These are phyloP conservation scores for Blastobotrys terrestris DNA, from an alignment of 805 yeast species.

Conservation along the genomic window DNA sequence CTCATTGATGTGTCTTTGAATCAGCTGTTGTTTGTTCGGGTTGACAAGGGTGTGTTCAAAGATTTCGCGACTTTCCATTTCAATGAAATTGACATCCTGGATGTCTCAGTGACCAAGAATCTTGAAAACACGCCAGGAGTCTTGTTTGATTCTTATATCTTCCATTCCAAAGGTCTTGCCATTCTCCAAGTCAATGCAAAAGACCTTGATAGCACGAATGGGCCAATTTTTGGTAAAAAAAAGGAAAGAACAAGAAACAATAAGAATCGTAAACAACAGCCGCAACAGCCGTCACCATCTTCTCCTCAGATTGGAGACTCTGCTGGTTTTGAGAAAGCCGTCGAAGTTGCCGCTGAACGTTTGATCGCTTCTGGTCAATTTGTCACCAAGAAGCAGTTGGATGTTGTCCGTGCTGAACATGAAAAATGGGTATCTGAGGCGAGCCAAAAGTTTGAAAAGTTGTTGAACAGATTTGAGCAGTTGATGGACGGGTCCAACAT, in stretches of 20 bases:
- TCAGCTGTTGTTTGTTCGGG: not conserved
- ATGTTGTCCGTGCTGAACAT: slow-evolving; percentile 4
- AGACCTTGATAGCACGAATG: slow-evolving; percentile 2
- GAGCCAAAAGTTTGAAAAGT: slow-evolving; percentile 1
- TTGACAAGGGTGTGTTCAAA: not conserved
- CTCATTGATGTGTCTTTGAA: not conserved
- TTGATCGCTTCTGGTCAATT: slow-evolving; percentile 15
- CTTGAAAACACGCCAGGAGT: slow-evolving; percentile 7
- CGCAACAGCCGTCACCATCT: not conserved
- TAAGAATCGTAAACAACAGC: not conserved
- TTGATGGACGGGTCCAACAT: not conserved
- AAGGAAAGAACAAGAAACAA: not conserved
- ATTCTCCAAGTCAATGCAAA: slow-evolving; percentile 14
- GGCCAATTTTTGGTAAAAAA: not conserved
- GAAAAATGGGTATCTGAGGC: slow-evolving; percentile 1
- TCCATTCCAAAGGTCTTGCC: slow-evolving; percentile 17
- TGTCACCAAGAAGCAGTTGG: slow-evolving; percentile 12
- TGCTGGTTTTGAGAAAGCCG: not conserved
- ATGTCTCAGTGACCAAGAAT: slow-evolving; percentile 12
- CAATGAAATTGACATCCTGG: slow-evolving; percentile 7
- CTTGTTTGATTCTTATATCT: slow-evolving; percentile 16
- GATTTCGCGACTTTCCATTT: slow-evolving; percentile 1
- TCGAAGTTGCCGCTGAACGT: slow-evolving; percentile 5
- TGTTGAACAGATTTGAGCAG: not conserved
- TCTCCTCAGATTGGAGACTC: not conserved